phyloP scores from a whole-genome alignment of 2,329 filamentous ascomycete genomes.

The Paracorniculantispora psalliotae region DNA sequence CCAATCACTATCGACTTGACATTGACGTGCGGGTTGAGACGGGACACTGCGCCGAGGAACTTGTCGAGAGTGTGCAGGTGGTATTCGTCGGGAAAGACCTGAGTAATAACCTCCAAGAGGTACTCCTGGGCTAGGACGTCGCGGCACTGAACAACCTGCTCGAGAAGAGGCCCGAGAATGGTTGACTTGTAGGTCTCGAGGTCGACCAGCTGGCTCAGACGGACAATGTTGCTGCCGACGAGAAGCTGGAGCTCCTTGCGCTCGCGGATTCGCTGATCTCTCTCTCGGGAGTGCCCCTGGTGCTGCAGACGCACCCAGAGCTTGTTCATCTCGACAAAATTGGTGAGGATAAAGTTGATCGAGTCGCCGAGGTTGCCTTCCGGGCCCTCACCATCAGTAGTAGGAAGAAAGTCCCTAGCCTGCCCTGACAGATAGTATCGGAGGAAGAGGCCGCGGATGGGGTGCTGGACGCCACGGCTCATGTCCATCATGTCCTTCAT shows the following conservation, averaged over 20 bases:
- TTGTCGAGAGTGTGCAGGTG: constrained; percentile 95
- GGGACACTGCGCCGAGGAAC: constrained; percentile 85
- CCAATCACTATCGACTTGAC: constrained; percentile 98
- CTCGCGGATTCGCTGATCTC: constrained; percentile 90
- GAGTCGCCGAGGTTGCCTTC: constrained; percentile 96
- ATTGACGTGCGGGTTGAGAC: constrained; percentile 93
- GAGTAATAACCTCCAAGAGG: constrained; percentile 93
- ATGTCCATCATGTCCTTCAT: constrained; percentile 99
- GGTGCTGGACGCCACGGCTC: constrained; percentile 96
- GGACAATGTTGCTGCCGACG: constrained; percentile 93
- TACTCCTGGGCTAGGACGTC: constrained; percentile 98
- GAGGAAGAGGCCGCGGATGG: constrained; percentile 88
- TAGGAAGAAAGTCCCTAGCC: constrained; percentile 81
- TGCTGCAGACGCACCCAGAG: constrained; percentile 97
- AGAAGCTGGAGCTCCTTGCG: constrained; percentile 91
- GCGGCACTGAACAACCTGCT: constrained; percentile 96
- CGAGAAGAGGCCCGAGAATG: constrained; percentile 82
- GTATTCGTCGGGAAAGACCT: constrained; percentile 98
- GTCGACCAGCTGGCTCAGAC: constrained; percentile 91
- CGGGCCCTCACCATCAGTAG: constrained; percentile 77
- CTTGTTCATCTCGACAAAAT: constrained; percentile 99
- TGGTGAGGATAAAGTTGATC: constrained; percentile 95
- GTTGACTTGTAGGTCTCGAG: constrained; percentile 88
- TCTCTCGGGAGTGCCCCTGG: constrained; percentile 91
- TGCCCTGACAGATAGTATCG: constrained; percentile 96